Evolutionary conservation across 2,329 filamentous ascomycete genomes (phyloP), one percentile per base, ranked within the genome.

Genomic region (Trichophyton benhamiae): DNA sequence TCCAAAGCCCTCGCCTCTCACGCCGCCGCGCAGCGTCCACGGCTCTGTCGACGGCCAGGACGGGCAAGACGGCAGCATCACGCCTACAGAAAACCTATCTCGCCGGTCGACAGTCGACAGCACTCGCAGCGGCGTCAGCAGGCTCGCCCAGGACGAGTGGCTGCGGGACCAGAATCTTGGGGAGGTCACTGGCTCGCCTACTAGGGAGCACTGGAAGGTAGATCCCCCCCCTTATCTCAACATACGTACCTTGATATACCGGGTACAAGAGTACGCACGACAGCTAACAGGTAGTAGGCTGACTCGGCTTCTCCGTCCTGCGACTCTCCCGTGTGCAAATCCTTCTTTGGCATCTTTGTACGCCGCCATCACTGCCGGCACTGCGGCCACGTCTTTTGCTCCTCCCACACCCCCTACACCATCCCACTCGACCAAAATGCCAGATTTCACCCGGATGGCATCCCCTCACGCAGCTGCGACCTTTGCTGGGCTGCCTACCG

Each of bases 321-420:
- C 72, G 81, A 82, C 68, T 80, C 79, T 8, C 77, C 79, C 2
- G 78, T 80, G 62, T 87, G 84, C 72, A 78, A 79, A 58, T 78
- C 78, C 48, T 76, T 79, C 20, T 87, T 87, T 69, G 79, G 80
- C 52, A 77, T 85, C 68, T 83, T 84, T 72, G 77, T 81, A 58
- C 82, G 84, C 58, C 82, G 83, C 62, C 84, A 87, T 68, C 84
- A 87, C 72, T 87, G 84, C 72, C 81, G 84, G 62, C 83, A 84
- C 67, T 87, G 84, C 66, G 84, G 84, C 49, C 80, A 84, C 67
- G 80, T 87, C 67, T 86, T 85, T 69, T 87, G 84, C 73, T 78
- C 79, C 63, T 76, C 79, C 38, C 83, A 87, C 73, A 81, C 80
- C 58, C 75, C 77, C 53, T 76, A 80, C 68, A 72, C 75, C 57